These are phyloP conservation scores for Nannochloropsis oceanica DNA, from an alignment of 108 stramenopile genomes.

Conservation along the genomic window DNA sequence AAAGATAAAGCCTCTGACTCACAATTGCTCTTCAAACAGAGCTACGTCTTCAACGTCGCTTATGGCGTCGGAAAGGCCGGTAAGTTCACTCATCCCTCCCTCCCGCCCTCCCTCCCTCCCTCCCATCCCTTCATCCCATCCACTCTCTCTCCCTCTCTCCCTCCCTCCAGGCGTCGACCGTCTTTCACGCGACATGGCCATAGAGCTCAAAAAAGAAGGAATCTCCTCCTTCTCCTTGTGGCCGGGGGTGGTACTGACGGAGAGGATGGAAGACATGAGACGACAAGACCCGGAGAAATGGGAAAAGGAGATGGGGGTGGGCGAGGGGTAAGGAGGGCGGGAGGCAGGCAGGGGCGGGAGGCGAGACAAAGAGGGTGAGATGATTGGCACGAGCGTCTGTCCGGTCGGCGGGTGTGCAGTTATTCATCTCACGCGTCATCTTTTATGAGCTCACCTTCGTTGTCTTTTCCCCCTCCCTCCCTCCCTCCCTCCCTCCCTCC, in stretches of 20 bases:
- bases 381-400: not conserved
- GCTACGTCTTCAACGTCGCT: conserved; percentile 33
- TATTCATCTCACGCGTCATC: not conserved
- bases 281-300: conserved; percentile 49
- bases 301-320: conserved; percentile 49
- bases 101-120: not conserved
- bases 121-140: not conserved
- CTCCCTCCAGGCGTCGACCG: conserved; percentile 37
- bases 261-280: conserved; percentile 45
- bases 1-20: too few species aligned
- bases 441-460: not conserved
- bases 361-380: not conserved
- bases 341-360: not conserved
- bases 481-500: not conserved
- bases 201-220: conserved; percentile 47
- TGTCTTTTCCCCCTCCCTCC: not conserved
- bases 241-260: conserved; percentile 68
- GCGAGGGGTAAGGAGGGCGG: not conserved
- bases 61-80: conserved; percentile 78
- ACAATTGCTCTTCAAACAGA: too few species aligned
- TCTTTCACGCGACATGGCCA: conserved; percentile 55
- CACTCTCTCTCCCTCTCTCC: not conserved
- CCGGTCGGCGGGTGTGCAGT: not conserved
- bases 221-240: conserved; percentile 55
- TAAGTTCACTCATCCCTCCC: not conserved